A percentile compares a stretch with the other conserved stretches of the same genome.
Evolutionary conservation across 495 filamentous ascomycete genomes (phyloP).

Genomic region (Penicillium alfredii): DNA sequence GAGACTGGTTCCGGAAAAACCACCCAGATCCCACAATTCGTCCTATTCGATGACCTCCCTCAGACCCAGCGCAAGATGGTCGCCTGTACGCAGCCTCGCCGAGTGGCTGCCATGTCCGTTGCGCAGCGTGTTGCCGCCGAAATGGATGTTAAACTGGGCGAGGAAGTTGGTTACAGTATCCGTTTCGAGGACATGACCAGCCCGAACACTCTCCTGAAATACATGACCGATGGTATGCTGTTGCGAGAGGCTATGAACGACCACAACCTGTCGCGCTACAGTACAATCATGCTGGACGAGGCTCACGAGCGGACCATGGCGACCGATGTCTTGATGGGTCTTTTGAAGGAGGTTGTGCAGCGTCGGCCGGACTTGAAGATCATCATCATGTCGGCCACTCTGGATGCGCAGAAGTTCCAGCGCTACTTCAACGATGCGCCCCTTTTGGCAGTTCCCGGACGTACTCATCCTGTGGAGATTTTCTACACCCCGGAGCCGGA

Average conservation of each 20-base stretch:
- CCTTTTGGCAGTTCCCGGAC: constrained; percentile 86
- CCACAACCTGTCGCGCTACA: constrained; percentile 82
- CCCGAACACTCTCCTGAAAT: constrained; percentile 89
- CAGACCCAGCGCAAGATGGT: constrained; percentile 80
- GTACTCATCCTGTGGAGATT: constrained; percentile 95
- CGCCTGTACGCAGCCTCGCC: constrained; percentile 94
- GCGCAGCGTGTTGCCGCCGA: constrained; percentile 97
- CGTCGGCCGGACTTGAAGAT: constrained; percentile 86
- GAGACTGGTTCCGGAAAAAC: constrained; percentile 99
- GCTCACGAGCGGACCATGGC: constrained; percentile 94
- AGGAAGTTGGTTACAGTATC: constrained; percentile 98
- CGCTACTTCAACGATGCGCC: constrained; percentile 95
- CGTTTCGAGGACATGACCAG: constrained; percentile 96
- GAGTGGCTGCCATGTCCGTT: constrained; percentile 98
- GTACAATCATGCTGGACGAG: constrained; percentile 97
- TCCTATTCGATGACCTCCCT: constrained; percentile 93
- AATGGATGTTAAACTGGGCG: constrained; percentile 87
- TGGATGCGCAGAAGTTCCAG: constrained; percentile 97
- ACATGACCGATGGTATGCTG: constrained; percentile 99
- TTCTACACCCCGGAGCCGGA: constrained; percentile 98
- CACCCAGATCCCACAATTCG: constrained; percentile 97
- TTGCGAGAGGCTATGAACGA: constrained; percentile 98
- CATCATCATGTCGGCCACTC: constrained; percentile 96
- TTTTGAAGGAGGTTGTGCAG: constrained; percentile 77
- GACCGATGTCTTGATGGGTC: constrained; percentile 93